phyloP scores from a whole-genome alignment of 2,329 filamentous ascomycete genomes.

The Sclerotinia borealis region DNA sequence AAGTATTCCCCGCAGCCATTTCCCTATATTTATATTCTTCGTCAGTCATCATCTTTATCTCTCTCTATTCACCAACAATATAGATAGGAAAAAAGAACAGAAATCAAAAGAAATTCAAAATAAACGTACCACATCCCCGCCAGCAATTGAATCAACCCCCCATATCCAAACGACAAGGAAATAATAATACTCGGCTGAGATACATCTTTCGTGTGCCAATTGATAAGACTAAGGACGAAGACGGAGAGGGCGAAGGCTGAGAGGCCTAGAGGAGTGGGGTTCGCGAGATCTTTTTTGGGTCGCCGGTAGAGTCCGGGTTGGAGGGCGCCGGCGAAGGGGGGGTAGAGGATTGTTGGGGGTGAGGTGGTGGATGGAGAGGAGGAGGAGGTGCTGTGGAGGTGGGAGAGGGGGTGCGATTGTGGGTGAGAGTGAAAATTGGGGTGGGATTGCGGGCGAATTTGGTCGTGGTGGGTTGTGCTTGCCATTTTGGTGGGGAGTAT shows the following conservation, averaged over 20 bases:
- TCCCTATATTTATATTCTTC: slow-evolving; percentile 39
- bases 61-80: neutral
- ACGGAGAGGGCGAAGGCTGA: slow-evolving; percentile 57
- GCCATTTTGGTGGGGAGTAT: no score
- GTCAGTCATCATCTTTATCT: neutral
- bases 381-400: neutral
- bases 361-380: neutral
- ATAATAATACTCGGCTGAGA: slow-evolving; percentile 47
- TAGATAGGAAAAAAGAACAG: neutral
- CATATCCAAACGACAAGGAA: slow-evolving; percentile 53
- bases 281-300: slow-evolving; percentile 47
- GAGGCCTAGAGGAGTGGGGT: slow-evolving; percentile 54
- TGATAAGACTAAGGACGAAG: slow-evolving; percentile 53
- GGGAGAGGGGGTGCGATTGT: neutral
- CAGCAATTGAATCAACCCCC: slow-evolving; percentile 59
- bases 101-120: no score
- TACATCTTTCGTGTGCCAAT: slow-evolving; percentile 44
- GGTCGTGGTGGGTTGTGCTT: no score
- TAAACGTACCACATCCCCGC: slow-evolving; percentile 53
- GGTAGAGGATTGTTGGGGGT: slow-evolving; percentile 35
- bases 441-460: no score
- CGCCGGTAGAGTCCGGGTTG: slow-evolving; percentile 52
- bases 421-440: no score
- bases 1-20: slow-evolving; percentile 58
- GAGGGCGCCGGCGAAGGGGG: slow-evolving; percentile 53